Evolutionary conservation across 768 basidiomycete species (phyloP).

Genomic region (Grammothele lineata): DNA sequence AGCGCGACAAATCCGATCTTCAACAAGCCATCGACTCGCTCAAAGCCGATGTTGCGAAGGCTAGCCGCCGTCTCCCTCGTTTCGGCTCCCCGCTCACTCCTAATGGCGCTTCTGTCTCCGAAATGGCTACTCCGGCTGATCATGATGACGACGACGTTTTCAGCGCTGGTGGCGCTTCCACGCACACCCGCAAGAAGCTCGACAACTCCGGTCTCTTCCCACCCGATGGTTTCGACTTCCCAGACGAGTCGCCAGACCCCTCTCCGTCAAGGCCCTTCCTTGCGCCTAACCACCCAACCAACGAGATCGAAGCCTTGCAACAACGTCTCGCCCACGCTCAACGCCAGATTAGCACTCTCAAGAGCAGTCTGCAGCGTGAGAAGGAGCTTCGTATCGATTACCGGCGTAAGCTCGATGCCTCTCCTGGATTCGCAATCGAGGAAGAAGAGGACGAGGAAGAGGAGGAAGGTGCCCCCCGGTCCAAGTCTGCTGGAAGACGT

Average conservation of each 20-base stretch:
- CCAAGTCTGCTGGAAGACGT: slow-evolving; percentile 37
- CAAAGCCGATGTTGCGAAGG: slow-evolving; percentile 67
- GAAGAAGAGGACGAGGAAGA: slow-evolving; percentile 43
- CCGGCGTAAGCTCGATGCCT: slow-evolving; percentile 46
- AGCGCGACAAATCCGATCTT: slow-evolving; percentile 90
- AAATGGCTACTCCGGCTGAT: slow-evolving; percentile 49
- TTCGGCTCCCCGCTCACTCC: slow-evolving; percentile 77
- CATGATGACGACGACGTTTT: slow-evolving; percentile 66
- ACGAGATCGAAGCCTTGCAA: slow-evolving; percentile 78
- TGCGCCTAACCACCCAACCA: slow-evolving; percentile 68
- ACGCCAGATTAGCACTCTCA: slow-evolving; percentile 78
- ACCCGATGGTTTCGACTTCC: slow-evolving; percentile 38
- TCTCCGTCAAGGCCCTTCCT: slow-evolving; percentile 61
- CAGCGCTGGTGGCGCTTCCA: slow-evolving; percentile 54
- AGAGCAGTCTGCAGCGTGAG: slow-evolving; percentile 75
- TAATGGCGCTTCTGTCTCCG: slow-evolving; percentile 34
- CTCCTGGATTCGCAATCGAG: slow-evolving; percentile 36
- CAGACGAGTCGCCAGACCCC: slow-evolving; percentile 56
- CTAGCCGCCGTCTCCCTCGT: slow-evolving; percentile 54
- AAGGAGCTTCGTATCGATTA: slow-evolving; percentile 77
- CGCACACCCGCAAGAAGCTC: slow-evolving; percentile 54
- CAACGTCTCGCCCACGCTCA: slow-evolving; percentile 84
- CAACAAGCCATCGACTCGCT: slow-evolving; percentile 74
- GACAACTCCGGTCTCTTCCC: slow-evolving; percentile 47
- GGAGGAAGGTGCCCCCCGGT: slow-evolving; percentile 21